Percentiles rank a stretch among this genome's conserved stretches.
These are phyloP conservation scores for Turnera subulata DNA, from an alignment of 345 rosid genomes.

Conservation along the genomic window DNA sequence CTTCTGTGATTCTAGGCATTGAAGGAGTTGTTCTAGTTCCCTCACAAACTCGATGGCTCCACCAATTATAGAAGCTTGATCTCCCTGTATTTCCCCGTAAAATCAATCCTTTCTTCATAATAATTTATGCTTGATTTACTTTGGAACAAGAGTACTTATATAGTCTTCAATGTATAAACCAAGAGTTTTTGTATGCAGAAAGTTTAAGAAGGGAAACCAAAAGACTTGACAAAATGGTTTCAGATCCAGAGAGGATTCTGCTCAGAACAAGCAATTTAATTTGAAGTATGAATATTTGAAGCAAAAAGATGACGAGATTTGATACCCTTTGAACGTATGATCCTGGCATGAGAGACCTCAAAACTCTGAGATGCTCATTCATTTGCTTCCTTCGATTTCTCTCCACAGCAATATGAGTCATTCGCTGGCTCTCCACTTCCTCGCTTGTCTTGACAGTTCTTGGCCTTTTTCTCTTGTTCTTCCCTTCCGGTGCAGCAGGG, in stretches of 20 bases:
- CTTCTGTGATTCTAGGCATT: constrained; percentile 88
- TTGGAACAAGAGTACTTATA: no score
- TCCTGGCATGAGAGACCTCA: constrained; percentile 94
- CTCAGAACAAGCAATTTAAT: no score
- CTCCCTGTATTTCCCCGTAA: constrained; percentile 50
- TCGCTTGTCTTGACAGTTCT: constrained; percentile 72
- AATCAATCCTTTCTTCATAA: no score
- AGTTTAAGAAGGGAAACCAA: no score
- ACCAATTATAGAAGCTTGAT: constrained; percentile 97
- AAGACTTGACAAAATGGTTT: no score
- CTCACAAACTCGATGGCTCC: constrained; percentile 95
- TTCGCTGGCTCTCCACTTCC: constrained; percentile 89
- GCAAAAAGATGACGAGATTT: not conserved
- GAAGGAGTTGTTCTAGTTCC: constrained; percentile 87
- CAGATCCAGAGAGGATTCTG: no score
- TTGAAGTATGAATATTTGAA: no score
- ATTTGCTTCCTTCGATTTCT: constrained; percentile 89
- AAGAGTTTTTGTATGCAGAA: no score
- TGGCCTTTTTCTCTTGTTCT: constrained; percentile 76
- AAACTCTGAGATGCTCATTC: constrained; percentile 90
- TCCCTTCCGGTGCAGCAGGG: constrained; percentile 27
- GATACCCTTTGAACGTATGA: constrained; percentile 90
- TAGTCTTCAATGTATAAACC: no score
- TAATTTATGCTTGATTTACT: no score
- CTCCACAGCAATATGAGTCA: constrained; percentile 94